A percentile compares a stretch with the other conserved stretches of the same genome.
These are phyloP conservation scores for Metarhizium guizhouense DNA, from an alignment of 2,329 filamentous ascomycete genomes.

Conservation along the genomic window DNA sequence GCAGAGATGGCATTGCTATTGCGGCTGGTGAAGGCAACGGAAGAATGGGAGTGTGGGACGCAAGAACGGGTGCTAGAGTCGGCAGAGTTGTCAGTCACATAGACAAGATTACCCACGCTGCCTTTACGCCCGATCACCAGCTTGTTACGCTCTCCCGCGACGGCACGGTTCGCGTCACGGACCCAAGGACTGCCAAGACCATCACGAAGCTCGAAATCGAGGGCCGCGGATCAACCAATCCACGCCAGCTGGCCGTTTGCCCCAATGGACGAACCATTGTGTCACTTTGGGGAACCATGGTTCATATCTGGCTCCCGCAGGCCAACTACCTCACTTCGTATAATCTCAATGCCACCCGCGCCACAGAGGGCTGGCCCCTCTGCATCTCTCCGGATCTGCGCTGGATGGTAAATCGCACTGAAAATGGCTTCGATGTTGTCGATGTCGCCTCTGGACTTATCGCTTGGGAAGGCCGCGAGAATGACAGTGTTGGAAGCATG, in stretches of 20 bases:
- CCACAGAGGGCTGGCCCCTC: constrained; percentile 30
- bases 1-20: constrained; percentile 19
- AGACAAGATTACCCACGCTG: constrained; percentile 27
- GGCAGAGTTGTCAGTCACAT: constrained; percentile 26
- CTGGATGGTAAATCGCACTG: constrained; percentile 29
- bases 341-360: constrained; percentile 23
- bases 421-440: constrained; percentile 32
- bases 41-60: constrained; percentile 25
- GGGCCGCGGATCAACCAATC: constrained; percentile 13
- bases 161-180: constrained; percentile 28
- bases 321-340: constrained; percentile 25
- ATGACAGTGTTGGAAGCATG: constrained; percentile 11
- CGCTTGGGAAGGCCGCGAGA: constrained; percentile 15
- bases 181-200: constrained; percentile 23
- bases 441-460: constrained; percentile 25
- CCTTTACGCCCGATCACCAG: constrained; percentile 21
- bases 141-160: constrained; percentile 29
- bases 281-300: constrained; percentile 28
- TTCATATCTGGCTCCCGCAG: constrained; percentile 28
- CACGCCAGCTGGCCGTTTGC: constrained; percentile 25
- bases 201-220: constrained; percentile 27
- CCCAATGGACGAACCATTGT: constrained; percentile 23
- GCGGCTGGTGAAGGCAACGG: constrained; percentile 20
- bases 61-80: constrained; percentile 16
- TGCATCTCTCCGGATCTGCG: constrained; percentile 28